Conservation (phyloP, 164 flowering plant genomes). For the Dillenia turbinata region DNA sequence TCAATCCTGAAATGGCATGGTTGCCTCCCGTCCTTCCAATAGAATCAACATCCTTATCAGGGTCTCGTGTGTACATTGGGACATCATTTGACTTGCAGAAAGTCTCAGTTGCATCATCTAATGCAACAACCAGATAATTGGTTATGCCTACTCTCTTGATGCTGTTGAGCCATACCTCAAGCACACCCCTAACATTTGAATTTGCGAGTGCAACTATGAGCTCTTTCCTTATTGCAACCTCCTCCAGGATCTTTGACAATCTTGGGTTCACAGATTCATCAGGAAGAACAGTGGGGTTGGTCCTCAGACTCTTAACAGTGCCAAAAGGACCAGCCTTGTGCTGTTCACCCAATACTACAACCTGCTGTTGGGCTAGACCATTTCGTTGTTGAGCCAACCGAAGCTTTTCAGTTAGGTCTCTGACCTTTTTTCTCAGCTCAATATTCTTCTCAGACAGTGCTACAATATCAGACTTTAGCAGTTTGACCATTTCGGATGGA, state of each 20-base stretch:
- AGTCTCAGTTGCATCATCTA: slow-evolving; percentile 51
- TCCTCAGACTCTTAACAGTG: slow-evolving; percentile 78
- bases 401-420: slow-evolving; percentile 59
- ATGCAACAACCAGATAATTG: slow-evolving; percentile 83
- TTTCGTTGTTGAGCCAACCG: slow-evolving; percentile 58
- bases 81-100: slow-evolving; percentile 45
- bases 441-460: slow-evolving; percentile 53
- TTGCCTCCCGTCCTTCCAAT: slow-evolving; percentile 65
- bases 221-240: slow-evolving; percentile 66
- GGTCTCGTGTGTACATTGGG: slow-evolving; percentile 59
- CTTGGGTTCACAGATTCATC: slow-evolving; percentile 84
- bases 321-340: slow-evolving; percentile 88
- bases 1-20: slow-evolving; percentile 89
- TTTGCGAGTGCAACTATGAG: slow-evolving; percentile 82
- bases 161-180: slow-evolving; percentile 78
- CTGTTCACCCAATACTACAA: slow-evolving; percentile 41
- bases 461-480: slow-evolving; percentile 47
- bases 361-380: slow-evolving; percentile 58
- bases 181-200: slow-evolving; percentile 64
- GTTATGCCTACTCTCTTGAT: slow-evolving; percentile 72
- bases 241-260: slow-evolving; percentile 62
- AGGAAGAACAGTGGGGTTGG: slow-evolving; percentile 72
- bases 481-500: slow-evolving; percentile 45
- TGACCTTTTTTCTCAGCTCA: slow-evolving; percentile 59
- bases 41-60: slow-evolving; percentile 60